A percentile compares a stretch with the other conserved stretches of the same genome.
phyloP scores from a whole-genome alignment of 768 basidiomycete genomes.

The Mycena latifolia region DNA sequence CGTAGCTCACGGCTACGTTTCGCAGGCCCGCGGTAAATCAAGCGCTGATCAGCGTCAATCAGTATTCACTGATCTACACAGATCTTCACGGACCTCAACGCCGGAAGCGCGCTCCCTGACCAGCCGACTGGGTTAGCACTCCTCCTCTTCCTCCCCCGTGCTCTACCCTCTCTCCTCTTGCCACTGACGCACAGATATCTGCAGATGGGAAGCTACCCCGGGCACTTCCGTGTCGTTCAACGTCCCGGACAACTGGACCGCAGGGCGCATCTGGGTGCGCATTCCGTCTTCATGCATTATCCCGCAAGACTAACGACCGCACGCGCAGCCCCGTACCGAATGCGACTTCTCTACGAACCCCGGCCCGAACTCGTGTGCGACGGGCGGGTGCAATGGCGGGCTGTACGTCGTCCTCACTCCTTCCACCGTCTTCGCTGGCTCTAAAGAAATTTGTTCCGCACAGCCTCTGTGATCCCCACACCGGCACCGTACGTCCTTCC shows the following conservation, averaged over 20 bases:
- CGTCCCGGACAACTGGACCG: constrained; percentile 62
- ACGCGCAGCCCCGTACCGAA: constrained; percentile 51
- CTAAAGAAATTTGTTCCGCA: background rate
- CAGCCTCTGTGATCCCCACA: constrained; percentile 46
- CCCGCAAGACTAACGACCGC: background rate
- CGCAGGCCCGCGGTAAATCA: constrained; percentile 23
- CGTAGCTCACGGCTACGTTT: too few relatives aligned
- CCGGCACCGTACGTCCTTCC: constrained; percentile 40
- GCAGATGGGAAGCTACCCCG: constrained; percentile 39
- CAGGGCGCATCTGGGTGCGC: constrained; percentile 64
- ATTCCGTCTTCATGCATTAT: constrained; percentile 9
- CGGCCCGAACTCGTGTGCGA: constrained; percentile 51
- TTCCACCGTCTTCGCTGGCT: background rate
- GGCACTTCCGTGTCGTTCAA: constrained; percentile 46
- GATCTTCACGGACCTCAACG: constrained; percentile 55
- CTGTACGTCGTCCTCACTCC: constrained; percentile 35
- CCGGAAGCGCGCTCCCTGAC: constrained; percentile 48
- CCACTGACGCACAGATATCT: too few relatives aligned
- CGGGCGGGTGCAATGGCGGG: constrained; percentile 62
- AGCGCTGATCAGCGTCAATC: too few relatives aligned
- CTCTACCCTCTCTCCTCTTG: too few relatives aligned
- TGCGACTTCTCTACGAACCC: constrained; percentile 56
- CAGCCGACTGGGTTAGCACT: constrained; percentile 42
- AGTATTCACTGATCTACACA: background rate
- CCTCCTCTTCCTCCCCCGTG: background rate